Evolutionary conservation across 1,284 basidiomycete species (phyloP).

Genomic region (Fomitopsis betulina): DNA sequence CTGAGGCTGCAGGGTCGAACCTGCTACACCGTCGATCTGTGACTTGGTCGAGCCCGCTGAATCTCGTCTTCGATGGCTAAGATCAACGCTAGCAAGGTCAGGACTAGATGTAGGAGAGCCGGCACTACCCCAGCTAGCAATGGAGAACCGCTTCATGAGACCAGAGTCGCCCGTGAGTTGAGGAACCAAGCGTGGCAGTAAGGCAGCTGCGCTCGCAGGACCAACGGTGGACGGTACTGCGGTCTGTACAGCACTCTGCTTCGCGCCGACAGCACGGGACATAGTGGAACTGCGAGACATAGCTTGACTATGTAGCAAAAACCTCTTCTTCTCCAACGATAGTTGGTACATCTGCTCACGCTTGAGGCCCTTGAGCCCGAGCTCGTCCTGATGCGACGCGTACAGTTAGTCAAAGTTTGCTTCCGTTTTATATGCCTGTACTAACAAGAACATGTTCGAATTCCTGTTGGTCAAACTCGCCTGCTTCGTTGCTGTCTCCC

Average conservation of each 20-base stretch:
- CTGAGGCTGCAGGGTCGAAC: conserved; percentile 50
- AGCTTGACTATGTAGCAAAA: conserved; percentile 56
- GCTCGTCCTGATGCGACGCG: conserved; percentile 44
- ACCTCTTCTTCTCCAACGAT: conserved; percentile 62
- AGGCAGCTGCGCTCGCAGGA: conserved; percentile 47
- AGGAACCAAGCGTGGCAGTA: conserved; percentile 58
- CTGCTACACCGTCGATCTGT: conserved; percentile 20
- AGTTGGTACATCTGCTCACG: conserved; percentile 65
- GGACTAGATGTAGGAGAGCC: conserved; percentile 31
- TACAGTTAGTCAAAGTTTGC: background rate
- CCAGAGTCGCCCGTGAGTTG: conserved; percentile 66
- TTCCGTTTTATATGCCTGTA: conserved; percentile 6
- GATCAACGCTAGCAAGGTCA: conserved; percentile 35
- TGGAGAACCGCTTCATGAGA: conserved; percentile 72
- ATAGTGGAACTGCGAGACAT: conserved; percentile 30
- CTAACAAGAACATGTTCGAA: conserved; percentile 66
- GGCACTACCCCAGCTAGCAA: conserved; percentile 54
- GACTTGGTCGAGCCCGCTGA: conserved; percentile 15
- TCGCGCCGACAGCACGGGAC: conserved; percentile 27
- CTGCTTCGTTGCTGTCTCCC: conserved; percentile 17
- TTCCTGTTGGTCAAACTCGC: conserved; percentile 43
- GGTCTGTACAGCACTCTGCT: conserved; percentile 21
- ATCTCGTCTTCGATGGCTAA: conserved; percentile 24
- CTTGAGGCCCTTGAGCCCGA: conserved; percentile 70
- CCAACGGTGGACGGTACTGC: conserved; percentile 49